These are phyloP conservation scores for Cubamyces lactineus DNA, from an alignment of 768 basidiomycete genomes.

Conservation along the genomic window DNA sequence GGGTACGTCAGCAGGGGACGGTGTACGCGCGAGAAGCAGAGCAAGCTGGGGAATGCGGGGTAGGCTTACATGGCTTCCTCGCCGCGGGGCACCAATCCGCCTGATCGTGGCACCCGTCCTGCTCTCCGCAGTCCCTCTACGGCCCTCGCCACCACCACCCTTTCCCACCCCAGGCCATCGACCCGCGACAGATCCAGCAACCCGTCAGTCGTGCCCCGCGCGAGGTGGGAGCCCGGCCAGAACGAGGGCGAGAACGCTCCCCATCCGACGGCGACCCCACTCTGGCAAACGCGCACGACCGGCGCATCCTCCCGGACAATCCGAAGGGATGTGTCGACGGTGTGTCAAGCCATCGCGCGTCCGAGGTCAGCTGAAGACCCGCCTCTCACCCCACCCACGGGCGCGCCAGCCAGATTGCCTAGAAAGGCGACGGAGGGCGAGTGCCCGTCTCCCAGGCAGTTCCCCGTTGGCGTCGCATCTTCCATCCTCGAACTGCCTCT, in stretches of 20 bases:
- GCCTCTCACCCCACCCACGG: not conserved
- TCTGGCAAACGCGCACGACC: constrained; percentile 7
- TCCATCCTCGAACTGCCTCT: not conserved
- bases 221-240: constrained; percentile 5
- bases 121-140: not conserved
- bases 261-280: not conserved
- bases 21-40: constrained; percentile 2
- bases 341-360: constrained; percentile 9
- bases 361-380: constrained; percentile 10
- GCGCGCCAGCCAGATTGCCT: constrained; percentile 6
- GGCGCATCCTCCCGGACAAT: constrained; percentile 6
- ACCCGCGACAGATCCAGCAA: not conserved
- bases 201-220: not conserved
- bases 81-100: constrained; percentile 10
- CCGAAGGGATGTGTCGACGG: constrained; percentile 14
- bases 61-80: constrained; percentile 10
- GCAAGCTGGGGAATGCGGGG: constrained; percentile 14
- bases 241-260: constrained; percentile 1
- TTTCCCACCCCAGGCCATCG: constrained; percentile 13
- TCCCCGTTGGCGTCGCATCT: constrained; percentile 13
- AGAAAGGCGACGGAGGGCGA: constrained; percentile 5
- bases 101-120: constrained; percentile 18
- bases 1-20: constrained; percentile 17
- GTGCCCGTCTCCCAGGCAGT: not conserved
- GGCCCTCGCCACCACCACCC: not conserved